These are phyloP conservation scores for Tricholoma sp. DNA, from an alignment of 768 basidiomycete species.

Conservation along the genomic window DNA sequence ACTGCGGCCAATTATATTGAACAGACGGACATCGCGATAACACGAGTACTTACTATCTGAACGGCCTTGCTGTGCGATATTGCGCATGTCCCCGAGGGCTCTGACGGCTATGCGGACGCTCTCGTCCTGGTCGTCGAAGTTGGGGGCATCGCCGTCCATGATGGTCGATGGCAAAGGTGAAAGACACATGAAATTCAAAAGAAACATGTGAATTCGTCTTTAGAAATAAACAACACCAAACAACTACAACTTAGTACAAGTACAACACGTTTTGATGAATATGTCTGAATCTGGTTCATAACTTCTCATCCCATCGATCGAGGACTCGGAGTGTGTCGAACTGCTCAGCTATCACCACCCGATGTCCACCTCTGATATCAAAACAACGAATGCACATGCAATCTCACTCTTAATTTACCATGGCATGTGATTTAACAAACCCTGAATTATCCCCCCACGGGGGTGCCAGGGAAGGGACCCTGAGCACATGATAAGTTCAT, in stretches of 20 bases:
- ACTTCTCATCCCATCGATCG: neutral
- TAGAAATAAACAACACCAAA: neutral
- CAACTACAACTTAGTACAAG: neutral
- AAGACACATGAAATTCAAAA: constrained; percentile 6
- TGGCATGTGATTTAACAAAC: too few relatives aligned
- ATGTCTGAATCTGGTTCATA: neutral
- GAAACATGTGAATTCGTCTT: constrained; percentile 6
- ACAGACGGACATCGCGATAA: neutral
- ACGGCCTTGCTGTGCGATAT: constrained; percentile 26
- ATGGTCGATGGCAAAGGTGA: constrained; percentile 11
- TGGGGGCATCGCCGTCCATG: constrained; percentile 11
- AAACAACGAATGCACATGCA: too few relatives aligned
- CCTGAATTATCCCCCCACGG: too few relatives aligned
- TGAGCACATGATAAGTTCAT: too few relatives aligned
- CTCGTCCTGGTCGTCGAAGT: constrained; percentile 56
- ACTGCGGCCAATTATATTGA: neutral
- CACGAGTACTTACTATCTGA: constrained; percentile 8
- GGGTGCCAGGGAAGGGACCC: too few relatives aligned
- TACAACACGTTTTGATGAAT: neutral
- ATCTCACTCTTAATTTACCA: too few relatives aligned
- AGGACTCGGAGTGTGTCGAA: neutral
- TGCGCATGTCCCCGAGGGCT: constrained; percentile 77
- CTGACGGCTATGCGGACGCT: constrained; percentile 73
- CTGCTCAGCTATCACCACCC: too few relatives aligned
- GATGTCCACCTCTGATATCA: too few relatives aligned